Percentiles rank a stretch among this genome's conserved stretches.
phyloP scores from a whole-genome alignment of 495 filamentous ascomycete genomes.

The Terfezia claveryi region DNA sequence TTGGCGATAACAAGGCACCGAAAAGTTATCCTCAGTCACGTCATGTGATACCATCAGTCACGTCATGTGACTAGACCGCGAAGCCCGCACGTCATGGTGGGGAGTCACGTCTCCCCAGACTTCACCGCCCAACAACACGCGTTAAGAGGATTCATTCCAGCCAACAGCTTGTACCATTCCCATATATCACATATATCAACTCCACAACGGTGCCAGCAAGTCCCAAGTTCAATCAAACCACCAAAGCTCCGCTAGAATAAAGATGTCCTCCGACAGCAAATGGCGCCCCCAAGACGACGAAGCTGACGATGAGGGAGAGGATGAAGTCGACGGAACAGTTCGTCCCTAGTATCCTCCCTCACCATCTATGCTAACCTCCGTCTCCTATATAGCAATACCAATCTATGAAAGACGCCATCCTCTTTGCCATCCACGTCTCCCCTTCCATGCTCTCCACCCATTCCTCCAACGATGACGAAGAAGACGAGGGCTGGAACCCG shows the following conservation, averaged over 20 bases:
- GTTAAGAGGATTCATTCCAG: neutral
- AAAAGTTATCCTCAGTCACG: no score
- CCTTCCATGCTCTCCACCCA: constrained; percentile 64
- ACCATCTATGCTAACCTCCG: neutral
- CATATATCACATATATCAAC: neutral
- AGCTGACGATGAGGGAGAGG: constrained; percentile 16
- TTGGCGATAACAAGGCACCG: no score
- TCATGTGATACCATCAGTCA: no score
- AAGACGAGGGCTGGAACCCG: constrained; percentile 1
- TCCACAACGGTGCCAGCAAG: neutral
- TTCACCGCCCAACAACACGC: neutral
- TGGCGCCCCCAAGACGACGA: constrained; percentile 19
- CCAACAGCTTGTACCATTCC: neutral
- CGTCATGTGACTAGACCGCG: no score
- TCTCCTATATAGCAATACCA: constrained; percentile 46
- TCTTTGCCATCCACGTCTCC: constrained; percentile 92
- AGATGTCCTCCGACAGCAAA: constrained; percentile 15
- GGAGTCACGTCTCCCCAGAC: neutral
- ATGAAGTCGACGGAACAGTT: constrained; percentile 13
- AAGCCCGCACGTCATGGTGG: neutral
- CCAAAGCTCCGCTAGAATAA: neutral
- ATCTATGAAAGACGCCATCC: constrained; percentile 79
- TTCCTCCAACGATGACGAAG: constrained; percentile 39
- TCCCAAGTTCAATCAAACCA: neutral
- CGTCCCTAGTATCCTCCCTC: neutral